phyloP scores from a whole-genome alignment of 129 eudicot species.

The Tagetes patula region DNA sequence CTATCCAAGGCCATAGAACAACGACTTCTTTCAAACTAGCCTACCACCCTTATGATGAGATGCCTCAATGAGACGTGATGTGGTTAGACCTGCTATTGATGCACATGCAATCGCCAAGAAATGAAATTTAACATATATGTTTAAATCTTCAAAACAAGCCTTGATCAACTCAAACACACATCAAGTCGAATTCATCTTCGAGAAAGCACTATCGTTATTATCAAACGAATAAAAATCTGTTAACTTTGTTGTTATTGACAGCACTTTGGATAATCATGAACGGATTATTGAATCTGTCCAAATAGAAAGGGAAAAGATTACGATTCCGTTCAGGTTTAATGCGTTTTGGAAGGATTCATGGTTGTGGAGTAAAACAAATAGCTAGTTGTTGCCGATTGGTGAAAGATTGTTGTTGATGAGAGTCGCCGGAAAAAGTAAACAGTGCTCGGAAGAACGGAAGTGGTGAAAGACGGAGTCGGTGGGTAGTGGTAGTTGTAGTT shows the following conservation, averaged over 20 bases:
- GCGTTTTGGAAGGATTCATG: constrained; percentile 45
- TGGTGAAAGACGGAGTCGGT: constrained; percentile 39
- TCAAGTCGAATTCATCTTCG: constrained; percentile 41
- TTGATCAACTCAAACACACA: constrained; percentile 18
- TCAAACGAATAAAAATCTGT: constrained; percentile 44
- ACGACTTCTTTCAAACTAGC: no score
- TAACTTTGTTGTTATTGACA: constrained; percentile 52
- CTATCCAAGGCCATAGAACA: no score
- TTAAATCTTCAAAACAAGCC: constrained; percentile 28
- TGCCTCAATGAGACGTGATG: no score
- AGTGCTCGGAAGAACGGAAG: constrained; percentile 20
- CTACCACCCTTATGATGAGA: no score
- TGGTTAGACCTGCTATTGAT: no score
- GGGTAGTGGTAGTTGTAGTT: constrained; percentile 45
- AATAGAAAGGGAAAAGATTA: constrained; percentile 20
- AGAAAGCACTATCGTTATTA: constrained; percentile 39
- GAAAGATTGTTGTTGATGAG: constrained; percentile 55
- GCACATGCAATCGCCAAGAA: no score
- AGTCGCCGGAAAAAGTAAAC: constrained; percentile 14
- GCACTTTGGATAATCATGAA: constrained; percentile 40
- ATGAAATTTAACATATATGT: background rate
- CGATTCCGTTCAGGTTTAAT: constrained; percentile 54
- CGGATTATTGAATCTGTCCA: constrained; percentile 33
- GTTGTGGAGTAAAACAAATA: constrained; percentile 35
- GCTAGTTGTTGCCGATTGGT: constrained; percentile 64